Evolutionary conservation across 2,329 filamentous ascomycete species (phyloP).

Genomic region (Talaromyces sp.): DNA sequence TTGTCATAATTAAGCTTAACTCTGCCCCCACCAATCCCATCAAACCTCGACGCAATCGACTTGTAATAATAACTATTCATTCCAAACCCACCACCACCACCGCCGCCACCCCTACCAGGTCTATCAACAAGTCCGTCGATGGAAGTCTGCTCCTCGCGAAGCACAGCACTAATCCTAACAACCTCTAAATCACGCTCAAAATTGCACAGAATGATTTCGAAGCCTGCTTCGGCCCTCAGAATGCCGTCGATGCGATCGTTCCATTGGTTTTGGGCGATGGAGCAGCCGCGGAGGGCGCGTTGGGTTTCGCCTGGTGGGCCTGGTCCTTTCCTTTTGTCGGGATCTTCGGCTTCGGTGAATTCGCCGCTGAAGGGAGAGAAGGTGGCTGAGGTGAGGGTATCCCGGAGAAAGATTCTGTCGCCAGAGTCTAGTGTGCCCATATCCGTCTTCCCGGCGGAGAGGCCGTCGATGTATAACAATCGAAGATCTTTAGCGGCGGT

Average conservation of each 20-base stretch:
- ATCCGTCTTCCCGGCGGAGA: slow-evolving; percentile 63
- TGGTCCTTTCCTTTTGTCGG: background rate
- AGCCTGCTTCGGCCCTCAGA: slow-evolving; percentile 1
- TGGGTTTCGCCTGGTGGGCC: background rate
- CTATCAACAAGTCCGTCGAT: background rate
- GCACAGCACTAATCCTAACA: slow-evolving; percentile 33
- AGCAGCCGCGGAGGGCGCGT: slow-evolving; percentile 59
- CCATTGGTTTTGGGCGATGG: slow-evolving; percentile 53
- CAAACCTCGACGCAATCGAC: slow-evolving; percentile 33
- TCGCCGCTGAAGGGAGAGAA: background rate
- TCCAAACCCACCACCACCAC: background rate
- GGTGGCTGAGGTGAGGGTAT: background rate
- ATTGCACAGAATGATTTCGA: slow-evolving; percentile 20
- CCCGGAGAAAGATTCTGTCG: slow-evolving; percentile 57
- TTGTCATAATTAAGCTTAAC: slow-evolving; percentile 50
- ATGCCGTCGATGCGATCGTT: slow-evolving; percentile 25
- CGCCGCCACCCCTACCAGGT: background rate
- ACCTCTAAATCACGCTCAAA: slow-evolving; percentile 51
- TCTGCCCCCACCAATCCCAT: slow-evolving; percentile 38
- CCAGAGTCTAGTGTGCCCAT: slow-evolving; percentile 69
- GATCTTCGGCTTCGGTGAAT: background rate
- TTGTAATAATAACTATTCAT: slow-evolving; percentile 21
- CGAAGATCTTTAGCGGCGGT: slow-evolving; percentile 57
- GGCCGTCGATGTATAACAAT: slow-evolving; percentile 69
- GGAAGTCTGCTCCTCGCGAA: background rate